Evolutionary conservation across 345 rosid species (phyloP).

Genomic region (Gossypium turneri): DNA sequence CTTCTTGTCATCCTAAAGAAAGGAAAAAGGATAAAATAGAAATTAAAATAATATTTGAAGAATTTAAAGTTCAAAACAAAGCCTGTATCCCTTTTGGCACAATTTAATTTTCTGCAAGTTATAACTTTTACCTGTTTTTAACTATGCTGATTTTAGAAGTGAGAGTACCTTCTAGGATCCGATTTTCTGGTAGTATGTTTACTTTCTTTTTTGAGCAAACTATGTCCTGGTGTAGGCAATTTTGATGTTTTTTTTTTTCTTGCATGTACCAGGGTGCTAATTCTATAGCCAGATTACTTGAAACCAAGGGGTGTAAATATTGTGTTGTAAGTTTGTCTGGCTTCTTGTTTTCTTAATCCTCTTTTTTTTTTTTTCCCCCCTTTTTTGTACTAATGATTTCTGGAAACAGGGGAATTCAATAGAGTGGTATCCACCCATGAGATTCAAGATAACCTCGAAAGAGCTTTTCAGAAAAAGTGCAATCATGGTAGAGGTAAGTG

Average conservation of each 20-base stretch:
- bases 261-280: constrained; percentile 37
- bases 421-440: constrained; percentile 70
- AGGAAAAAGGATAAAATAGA: background rate
- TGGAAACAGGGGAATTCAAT: constrained; percentile 34
- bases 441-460: constrained; percentile 58
- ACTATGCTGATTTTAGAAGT: constrained; percentile 2
- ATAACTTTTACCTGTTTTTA: background rate
- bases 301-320: constrained; percentile 60
- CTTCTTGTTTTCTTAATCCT: constrained; percentile 13
- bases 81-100: background rate
- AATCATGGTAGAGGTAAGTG: constrained; percentile 57
- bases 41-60: background rate
- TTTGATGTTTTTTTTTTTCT: constrained; percentile 18
- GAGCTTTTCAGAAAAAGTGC: constrained; percentile 56
- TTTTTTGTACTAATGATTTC: constrained; percentile 10
- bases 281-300: constrained; percentile 26
- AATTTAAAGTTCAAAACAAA: background rate
- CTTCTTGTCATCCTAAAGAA: background rate
- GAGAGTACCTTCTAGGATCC: background rate
- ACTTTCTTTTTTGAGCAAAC: background rate
- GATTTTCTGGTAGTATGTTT: background rate
- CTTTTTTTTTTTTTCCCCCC: background rate
- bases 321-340: constrained; percentile 57
- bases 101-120: background rate
- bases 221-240: background rate